These are phyloP conservation scores for Metarhizium rileyi DNA, from an alignment of 2,329 filamentous ascomycete genomes.

Conservation along the genomic window DNA sequence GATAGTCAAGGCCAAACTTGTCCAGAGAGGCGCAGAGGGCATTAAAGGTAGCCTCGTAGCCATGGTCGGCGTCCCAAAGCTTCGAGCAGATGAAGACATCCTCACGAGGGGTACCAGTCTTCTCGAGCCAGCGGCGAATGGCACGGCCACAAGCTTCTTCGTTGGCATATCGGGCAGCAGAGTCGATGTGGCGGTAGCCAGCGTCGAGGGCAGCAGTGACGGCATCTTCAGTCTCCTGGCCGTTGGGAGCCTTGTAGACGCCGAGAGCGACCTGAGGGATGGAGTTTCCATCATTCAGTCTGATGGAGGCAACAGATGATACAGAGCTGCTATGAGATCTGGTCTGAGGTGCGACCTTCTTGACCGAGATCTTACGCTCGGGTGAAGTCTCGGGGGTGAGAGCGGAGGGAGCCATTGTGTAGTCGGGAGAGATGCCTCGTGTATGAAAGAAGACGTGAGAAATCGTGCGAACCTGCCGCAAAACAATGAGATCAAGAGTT, in stretches of 20 bases:
- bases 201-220: slow-evolving; percentile 51
- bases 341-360: slow-evolving; percentile 15
- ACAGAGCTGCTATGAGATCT: slow-evolving; percentile 17
- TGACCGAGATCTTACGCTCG: slow-evolving; percentile 20
- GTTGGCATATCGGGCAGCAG: slow-evolving; percentile 50
- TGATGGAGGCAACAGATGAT: slow-evolving; percentile 32
- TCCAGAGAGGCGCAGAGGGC: slow-evolving; percentile 55
- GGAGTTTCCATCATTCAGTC: slow-evolving; percentile 60
- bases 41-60: slow-evolving; percentile 41
- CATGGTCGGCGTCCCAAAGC: slow-evolving; percentile 47
- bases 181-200: slow-evolving; percentile 45
- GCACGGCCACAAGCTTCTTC: slow-evolving; percentile 61
- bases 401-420: slow-evolving; percentile 26
- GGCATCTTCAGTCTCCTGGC: slow-evolving; percentile 48
- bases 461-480: neutral
- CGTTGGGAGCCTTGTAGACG: slow-evolving; percentile 37
- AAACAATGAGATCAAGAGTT: neutral
- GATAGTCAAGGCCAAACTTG: slow-evolving; percentile 56
- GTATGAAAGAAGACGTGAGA: neutral
- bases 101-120: slow-evolving; percentile 52
- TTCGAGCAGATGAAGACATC: slow-evolving; percentile 60
- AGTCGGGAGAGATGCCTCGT: neutral
- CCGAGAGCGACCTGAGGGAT: slow-evolving; percentile 48
- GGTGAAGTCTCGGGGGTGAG: slow-evolving; percentile 24
- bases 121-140: slow-evolving; percentile 58